phyloP scores from a whole-genome alignment of 192 early-diverging fungal species.

The Gonapodya sp. region DNA sequence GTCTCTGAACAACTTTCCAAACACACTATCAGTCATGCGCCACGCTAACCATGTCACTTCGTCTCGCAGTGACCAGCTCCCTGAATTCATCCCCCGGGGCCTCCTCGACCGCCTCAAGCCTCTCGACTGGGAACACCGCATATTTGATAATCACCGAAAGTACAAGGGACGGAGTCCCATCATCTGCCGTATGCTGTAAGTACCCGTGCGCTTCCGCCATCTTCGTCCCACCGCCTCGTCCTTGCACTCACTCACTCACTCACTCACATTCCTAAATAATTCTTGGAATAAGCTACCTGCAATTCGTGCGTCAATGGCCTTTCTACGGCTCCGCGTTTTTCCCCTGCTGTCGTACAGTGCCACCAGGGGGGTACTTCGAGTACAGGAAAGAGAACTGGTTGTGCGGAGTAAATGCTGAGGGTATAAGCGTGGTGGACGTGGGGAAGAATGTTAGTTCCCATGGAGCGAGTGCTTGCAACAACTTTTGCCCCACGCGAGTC shows the following conservation, averaged over 20 bases:
- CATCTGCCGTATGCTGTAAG: slow-evolving; percentile 9
- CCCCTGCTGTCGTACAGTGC: slow-evolving; percentile 31
- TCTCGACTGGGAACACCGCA: slow-evolving; percentile 13
- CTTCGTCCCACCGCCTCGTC: no score
- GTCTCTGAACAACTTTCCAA: no score
- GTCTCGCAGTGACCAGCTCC: not conserved
- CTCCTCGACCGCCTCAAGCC: slow-evolving; percentile 5
- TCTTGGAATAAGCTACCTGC: slow-evolving; percentile 27
- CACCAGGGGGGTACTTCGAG: slow-evolving; percentile 48
- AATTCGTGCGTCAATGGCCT: slow-evolving; percentile 32
- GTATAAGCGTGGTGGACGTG: slow-evolving; percentile 34
- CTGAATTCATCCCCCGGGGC: slow-evolving; percentile 11
- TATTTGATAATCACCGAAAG: slow-evolving; percentile 14
- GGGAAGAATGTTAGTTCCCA: slow-evolving; percentile 26
- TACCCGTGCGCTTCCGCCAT: not conserved
- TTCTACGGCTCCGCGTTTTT: slow-evolving; percentile 48
- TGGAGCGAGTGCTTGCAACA: slow-evolving; percentile 15
- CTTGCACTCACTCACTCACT: no score
- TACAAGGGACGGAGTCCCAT: slow-evolving; percentile 21
- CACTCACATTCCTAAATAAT: not conserved
- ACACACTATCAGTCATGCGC: no score
- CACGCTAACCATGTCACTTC: slow-evolving; percentile 10
- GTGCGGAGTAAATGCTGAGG: slow-evolving; percentile 34
- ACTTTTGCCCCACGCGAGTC: not conserved
- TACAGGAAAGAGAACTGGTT: slow-evolving; percentile 36